These are phyloP conservation scores for Panaeolus papilionaceus DNA, from an alignment of 768 basidiomycete species.

Conservation along the genomic window DNA sequence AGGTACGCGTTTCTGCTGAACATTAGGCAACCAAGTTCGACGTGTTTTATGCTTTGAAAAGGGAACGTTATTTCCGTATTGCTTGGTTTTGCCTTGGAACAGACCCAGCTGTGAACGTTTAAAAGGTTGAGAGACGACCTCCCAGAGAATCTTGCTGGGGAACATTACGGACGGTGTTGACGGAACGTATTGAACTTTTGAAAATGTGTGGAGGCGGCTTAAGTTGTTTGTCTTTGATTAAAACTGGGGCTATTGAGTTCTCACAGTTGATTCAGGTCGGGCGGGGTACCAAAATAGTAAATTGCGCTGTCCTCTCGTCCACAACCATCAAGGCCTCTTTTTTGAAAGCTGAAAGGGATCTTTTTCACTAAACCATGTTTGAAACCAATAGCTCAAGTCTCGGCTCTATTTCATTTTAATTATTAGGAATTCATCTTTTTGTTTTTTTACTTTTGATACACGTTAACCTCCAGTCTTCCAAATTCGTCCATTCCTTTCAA, in stretches of 20 bases:
- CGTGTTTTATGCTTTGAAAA: slow-evolving; percentile 90
- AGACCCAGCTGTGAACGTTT: slow-evolving; percentile 84
- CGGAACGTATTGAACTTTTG: slow-evolving; percentile 1
- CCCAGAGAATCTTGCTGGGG: slow-evolving; percentile 36
- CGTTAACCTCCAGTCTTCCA: slow-evolving; percentile 5
- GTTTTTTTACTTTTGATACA: slow-evolving; percentile 7
- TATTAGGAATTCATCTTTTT: background rate
- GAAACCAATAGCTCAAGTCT: background rate
- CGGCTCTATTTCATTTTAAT: background rate
- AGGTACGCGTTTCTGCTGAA: slow-evolving; percentile 75
- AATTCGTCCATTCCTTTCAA: slow-evolving; percentile 13
- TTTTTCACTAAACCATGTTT: slow-evolving; percentile 8
- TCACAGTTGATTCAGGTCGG: background rate
- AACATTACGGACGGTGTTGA: slow-evolving; percentile 29
- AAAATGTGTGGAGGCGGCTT: slow-evolving; percentile 10
- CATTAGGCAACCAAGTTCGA: slow-evolving; percentile 87
- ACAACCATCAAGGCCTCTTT: background rate
- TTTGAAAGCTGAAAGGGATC: slow-evolving; percentile 15
- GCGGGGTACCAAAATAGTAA: background rate
- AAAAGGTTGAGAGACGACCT: slow-evolving; percentile 68
- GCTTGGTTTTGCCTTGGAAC: slow-evolving; percentile 82
- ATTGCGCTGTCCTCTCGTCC: slow-evolving; percentile 5
- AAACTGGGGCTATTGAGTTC: background rate
- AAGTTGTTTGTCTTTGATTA: background rate
- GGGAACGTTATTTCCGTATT: slow-evolving; percentile 88